Evolutionary conservation across 176 grass and related monocot genomes (phyloP).

Genomic region (Oryza punctata): DNA sequence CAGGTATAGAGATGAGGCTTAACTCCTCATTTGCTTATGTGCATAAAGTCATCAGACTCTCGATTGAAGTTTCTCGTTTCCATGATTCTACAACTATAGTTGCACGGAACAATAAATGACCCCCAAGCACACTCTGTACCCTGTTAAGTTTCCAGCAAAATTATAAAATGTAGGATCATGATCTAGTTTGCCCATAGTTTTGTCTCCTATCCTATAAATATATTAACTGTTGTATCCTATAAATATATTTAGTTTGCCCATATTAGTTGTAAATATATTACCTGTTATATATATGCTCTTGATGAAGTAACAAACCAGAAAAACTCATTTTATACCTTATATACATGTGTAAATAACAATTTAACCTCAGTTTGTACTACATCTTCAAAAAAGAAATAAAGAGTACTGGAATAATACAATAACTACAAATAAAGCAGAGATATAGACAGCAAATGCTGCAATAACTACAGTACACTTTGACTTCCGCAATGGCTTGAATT

Average conservation of each 20-base stretch:
- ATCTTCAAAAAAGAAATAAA: neutral
- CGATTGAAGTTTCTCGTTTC: neutral
- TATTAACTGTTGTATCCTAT: neutral
- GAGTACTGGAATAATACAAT: neutral
- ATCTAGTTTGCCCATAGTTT: neutral
- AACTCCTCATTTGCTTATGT: neutral
- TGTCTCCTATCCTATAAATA: neutral
- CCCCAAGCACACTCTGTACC: neutral
- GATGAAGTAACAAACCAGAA: neutral
- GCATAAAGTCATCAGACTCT: neutral
- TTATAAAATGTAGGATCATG: neutral
- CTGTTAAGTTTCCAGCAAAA: neutral
- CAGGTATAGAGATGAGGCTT: neutral
- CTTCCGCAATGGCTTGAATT: neutral
- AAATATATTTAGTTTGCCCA: neutral
- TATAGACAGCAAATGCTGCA: neutral
- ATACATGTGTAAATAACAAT: neutral
- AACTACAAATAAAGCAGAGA: neutral
- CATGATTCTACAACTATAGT: neutral
- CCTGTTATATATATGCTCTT: neutral
- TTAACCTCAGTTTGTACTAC: neutral
- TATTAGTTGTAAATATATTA: neutral
- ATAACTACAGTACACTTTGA: neutral
- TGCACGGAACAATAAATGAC: neutral
- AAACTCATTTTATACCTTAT: neutral